Base-by-base conservation (phyloP, 1,139 yeast species). In the Kodamaea suecica region DNA sequence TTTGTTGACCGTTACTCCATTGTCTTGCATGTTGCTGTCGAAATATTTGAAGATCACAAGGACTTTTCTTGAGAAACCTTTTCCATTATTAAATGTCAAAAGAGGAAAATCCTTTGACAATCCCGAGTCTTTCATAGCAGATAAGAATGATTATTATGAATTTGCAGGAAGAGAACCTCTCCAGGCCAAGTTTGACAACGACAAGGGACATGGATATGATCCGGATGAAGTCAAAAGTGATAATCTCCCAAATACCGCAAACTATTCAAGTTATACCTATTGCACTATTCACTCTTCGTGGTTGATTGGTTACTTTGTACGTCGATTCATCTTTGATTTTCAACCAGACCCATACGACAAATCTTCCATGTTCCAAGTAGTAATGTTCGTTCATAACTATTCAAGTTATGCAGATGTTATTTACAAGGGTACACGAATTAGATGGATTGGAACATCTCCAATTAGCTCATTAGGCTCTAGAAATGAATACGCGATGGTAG, bases 371-470 rank as follows among this genome's bases (percentile, higher is more conserved):
- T 37, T 33, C 23, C 30, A 30, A 13, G 27, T 40, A 8, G 39
- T 41, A n/a, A 28, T 45, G 28, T 38, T 45, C 20, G 33, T 33
- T 6, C 41, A 41, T 34, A 40, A 42, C 35, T 30, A 39, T 17
- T 35, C 37, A 4, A 29, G 37, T 5, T 45, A 34, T 29, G 39
- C 49, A 4, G 49, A 45, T 30, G 34, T 42, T 4, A 16, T 37
- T n/a, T 45, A 41, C 42, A 42, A 42, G 19, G 38, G 39, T 4
- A 41, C 37, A 9, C 30, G 35, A 23, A 16, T 44, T 11, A 26
- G 49, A 15, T 44, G 47, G 42, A 27, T 34, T 17, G 45, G 45
- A 12, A 37, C 40, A 8, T 21, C 42, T 5, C 36, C 47, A 4
- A 29, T 34, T 10, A 30, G 13, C 16, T 17, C 23, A 8, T 19